These are phyloP conservation scores for Brettanomyces naardenensis DNA, from an alignment of 805 yeast genomes.

Conservation along the genomic window DNA sequence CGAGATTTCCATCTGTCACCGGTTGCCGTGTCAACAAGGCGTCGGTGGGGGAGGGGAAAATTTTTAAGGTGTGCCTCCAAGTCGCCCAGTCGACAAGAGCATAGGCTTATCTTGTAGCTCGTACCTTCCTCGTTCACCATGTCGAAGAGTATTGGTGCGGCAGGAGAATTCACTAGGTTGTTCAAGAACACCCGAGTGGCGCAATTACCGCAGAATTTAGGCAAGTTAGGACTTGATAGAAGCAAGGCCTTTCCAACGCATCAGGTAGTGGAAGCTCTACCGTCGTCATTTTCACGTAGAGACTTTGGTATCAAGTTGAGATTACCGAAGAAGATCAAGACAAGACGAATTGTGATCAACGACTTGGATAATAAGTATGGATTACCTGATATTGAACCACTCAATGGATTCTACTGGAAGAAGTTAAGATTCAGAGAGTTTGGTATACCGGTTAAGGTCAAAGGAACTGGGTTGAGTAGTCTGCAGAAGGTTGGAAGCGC, in stretches of 20 bases:
- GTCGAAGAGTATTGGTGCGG: conserved; percentile 16
- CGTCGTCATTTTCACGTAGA: conserved; percentile 53
- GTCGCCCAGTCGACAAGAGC: no score
- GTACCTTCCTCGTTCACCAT: no score
- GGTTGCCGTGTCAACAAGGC: no score
- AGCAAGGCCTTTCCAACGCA: conserved; percentile 48
- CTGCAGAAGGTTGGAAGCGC: background rate
- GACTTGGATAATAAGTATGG: conserved; percentile 60
- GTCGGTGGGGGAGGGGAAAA: no score
- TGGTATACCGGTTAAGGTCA: conserved; percentile 38
- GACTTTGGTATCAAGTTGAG: conserved; percentile 73
- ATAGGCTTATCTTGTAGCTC: no score
- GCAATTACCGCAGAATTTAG: conserved; percentile 25
- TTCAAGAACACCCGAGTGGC: conserved; percentile 26
- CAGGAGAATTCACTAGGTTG: conserved; percentile 21
- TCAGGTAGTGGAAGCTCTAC: conserved; percentile 65
- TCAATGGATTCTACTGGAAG: conserved; percentile 51
- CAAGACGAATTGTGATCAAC: conserved; percentile 53
- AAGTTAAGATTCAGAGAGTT: conserved; percentile 62
- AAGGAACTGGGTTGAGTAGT: background rate
- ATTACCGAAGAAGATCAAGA: conserved; percentile 53
- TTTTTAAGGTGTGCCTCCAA: no score
- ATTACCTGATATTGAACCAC: conserved; percentile 64
- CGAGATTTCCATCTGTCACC: no score
- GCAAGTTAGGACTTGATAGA: conserved; percentile 18